Percentiles rank a stretch among this genome's conserved stretches.
Conservation (phyloP, 305 asterid species). For the Ilex paraguariensis region DNA sequence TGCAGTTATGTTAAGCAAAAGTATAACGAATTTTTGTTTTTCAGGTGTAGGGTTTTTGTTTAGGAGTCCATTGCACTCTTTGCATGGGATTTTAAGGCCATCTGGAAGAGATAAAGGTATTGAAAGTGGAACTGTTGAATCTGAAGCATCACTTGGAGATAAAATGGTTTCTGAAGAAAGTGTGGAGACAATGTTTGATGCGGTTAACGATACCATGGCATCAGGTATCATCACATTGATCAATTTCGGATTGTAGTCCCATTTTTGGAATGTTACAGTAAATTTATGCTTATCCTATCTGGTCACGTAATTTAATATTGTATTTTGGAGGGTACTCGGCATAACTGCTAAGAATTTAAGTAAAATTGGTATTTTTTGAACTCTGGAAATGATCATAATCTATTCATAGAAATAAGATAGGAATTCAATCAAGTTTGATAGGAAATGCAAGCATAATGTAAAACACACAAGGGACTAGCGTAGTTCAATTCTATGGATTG, state of each 20-base stretch:
- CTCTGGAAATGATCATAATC: background rate
- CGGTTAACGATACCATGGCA: conserved; percentile 17
- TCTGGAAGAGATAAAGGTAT: conserved; percentile 19
- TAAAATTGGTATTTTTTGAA: background rate
- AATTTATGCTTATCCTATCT: background rate
- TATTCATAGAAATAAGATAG: background rate
- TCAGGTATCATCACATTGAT: conserved; percentile 34
- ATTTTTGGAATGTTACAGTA: background rate
- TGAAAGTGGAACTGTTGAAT: conserved; percentile 25
- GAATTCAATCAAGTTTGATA: background rate
- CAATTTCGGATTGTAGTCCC: background rate
- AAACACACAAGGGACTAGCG: no score
- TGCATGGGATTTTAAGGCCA: conserved; percentile 27
- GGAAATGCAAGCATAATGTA: background rate
- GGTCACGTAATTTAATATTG: background rate
- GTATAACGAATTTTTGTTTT: conserved; percentile 5
- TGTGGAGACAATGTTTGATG: conserved; percentile 22
- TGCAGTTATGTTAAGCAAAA: background rate
- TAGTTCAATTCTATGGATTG: no score
- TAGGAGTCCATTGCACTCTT: conserved; percentile 27
- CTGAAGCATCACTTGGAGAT: conserved; percentile 27
- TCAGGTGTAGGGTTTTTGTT: conserved; percentile 44
- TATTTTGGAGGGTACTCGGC: no score
- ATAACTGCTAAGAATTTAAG: no score
- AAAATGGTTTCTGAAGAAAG: conserved; percentile 29